These are phyloP conservation scores for Xylaria flabelliformis DNA, from an alignment of 495 filamentous ascomycete genomes.

Conservation along the genomic window DNA sequence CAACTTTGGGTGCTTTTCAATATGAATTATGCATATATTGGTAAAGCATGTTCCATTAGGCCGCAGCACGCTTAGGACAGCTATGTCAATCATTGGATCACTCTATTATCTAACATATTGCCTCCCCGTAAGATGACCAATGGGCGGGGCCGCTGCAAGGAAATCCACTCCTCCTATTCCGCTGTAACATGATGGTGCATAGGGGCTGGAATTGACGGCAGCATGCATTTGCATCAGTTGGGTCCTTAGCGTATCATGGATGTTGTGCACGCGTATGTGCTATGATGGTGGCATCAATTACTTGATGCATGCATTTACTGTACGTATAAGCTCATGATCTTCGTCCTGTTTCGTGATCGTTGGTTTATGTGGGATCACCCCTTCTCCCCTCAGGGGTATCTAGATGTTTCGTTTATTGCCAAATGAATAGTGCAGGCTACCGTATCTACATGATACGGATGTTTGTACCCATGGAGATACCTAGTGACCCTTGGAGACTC, in stretches of 20 bases:
- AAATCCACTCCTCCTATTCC: slow-evolving; percentile 6
- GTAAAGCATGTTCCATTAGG: neutral
- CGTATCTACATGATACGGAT: neutral
- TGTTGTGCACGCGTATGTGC: slow-evolving; percentile 1
- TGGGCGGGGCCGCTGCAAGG: slow-evolving; percentile 20
- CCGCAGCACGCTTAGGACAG: neutral
- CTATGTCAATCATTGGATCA: neutral
- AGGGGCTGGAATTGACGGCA: slow-evolving; percentile 13
- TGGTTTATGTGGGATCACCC: neutral
- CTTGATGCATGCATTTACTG: neutral
- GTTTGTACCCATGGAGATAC: too few relatives aligned
- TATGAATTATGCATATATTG: neutral
- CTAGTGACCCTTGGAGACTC: neutral
- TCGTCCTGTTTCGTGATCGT: neutral
- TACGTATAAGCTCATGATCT: neutral
- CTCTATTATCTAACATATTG: neutral
- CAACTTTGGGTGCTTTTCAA: neutral
- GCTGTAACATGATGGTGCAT: slow-evolving; percentile 13
- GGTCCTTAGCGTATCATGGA: neutral
- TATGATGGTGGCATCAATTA: neutral
- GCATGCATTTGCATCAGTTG: neutral
- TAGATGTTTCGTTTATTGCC: neutral
- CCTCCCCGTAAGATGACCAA: slow-evolving; percentile 16
- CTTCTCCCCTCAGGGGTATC: neutral
- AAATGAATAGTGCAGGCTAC: neutral